Conservation (phyloP, 2,329 filamentous ascomycete species). For the Stromatinia cepivora region DNA sequence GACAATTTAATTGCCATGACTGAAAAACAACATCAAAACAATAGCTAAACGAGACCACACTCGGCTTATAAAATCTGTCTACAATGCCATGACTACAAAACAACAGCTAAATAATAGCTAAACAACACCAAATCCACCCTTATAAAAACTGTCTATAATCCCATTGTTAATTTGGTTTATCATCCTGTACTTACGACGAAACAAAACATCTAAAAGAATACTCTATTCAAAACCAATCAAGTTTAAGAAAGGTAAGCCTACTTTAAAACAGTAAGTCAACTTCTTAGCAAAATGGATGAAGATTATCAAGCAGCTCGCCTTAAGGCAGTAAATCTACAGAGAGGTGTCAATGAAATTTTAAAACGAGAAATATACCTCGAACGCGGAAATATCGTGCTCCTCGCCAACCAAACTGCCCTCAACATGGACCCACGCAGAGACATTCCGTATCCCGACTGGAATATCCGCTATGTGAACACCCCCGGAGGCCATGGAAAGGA, state of each 20-base stretch:
- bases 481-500: neutral
- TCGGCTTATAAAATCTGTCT: no score
- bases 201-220: no score
- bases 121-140: no score
- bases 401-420: neutral
- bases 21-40: no score
- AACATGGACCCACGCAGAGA: neutral
- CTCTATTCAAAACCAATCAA: neutral
- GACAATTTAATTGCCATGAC: no score
- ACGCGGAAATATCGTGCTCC: neutral
- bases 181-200: no score
- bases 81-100: no score
- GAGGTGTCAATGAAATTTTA: neutral
- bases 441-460: neutral
- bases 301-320: neutral
- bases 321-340: neutral
- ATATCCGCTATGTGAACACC: neutral
- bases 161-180: no score
- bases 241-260: neutral
- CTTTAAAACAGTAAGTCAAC: neutral
- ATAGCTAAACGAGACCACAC: no score
- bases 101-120: no score
- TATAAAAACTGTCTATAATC: no score
- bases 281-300: neutral
- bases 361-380: neutral